These are phyloP conservation scores for Phytophthora sp. DNA, from an alignment of 352 stramenopile species.

Conservation along the genomic window DNA sequence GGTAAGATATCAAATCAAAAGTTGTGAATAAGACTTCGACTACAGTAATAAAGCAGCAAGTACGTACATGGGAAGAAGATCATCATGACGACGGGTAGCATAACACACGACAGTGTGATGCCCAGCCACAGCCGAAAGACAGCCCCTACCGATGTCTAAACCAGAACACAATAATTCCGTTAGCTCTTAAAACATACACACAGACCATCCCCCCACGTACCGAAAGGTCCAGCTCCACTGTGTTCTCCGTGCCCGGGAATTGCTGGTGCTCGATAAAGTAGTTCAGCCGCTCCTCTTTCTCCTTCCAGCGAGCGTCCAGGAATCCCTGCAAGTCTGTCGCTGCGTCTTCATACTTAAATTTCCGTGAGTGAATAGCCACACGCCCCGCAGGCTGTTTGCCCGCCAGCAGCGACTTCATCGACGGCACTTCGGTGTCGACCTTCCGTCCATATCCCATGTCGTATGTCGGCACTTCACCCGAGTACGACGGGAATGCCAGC, in stretches of 20 bases:
- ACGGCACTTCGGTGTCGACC: conserved; percentile 81
- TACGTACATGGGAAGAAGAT: conserved; percentile 77
- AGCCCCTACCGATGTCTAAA: conserved; percentile 60
- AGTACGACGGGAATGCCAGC: conserved; percentile 86
- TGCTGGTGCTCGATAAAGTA: conserved; percentile 80
- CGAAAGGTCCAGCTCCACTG: conserved; percentile 45
- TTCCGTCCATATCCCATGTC: conserved; percentile 90
- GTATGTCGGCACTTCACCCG: conserved; percentile 85
- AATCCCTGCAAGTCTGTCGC: conserved; percentile 60
- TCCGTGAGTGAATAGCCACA: conserved; percentile 66
- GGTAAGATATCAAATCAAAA: conserved; percentile 10
- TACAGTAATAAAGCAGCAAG: background rate
- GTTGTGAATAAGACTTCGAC: too few species aligned
- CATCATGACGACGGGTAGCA: conserved; percentile 77
- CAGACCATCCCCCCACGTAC: conserved; percentile 27
- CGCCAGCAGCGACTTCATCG: conserved; percentile 77
- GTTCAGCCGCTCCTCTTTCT: conserved; percentile 77
- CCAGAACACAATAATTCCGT: conserved; percentile 16
- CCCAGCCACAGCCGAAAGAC: conserved; percentile 82
- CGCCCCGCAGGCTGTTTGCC: conserved; percentile 49
- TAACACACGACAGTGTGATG: conserved; percentile 66
- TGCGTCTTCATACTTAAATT: conserved; percentile 71
- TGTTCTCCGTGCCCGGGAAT: conserved; percentile 45
- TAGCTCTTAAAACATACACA: background rate
- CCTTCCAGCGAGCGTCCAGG: conserved; percentile 71